Base-by-base conservation (phyloP, 73 alveolate genomes). In the Tetrahymena borealis region DNA sequence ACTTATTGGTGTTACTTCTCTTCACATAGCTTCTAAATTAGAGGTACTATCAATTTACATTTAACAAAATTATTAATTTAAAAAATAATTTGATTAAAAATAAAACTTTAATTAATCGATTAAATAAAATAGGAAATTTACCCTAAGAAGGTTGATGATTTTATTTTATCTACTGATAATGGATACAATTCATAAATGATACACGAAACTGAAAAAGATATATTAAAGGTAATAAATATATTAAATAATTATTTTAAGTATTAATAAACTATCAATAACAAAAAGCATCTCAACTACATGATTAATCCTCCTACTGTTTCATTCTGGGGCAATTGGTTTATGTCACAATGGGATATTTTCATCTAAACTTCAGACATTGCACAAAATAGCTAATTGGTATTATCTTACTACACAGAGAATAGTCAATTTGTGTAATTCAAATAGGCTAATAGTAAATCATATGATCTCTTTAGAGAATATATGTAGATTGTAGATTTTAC, bases 1-100 rank as follows among this genome's bases (percentile, higher is more conserved):
- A 94, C 92, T 98, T 78, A 91, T 98, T 5, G 99, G 99, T 3
- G 97, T 98, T 16, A 93, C 98, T 42, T 92, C 98, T n/a, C 92
- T 98, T 91, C 94, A 97, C 90, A 95, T 98, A 33, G 98, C 99
- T 38, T 94, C 99, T 33, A 98, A 98, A 96, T 91, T 95, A 93
- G 99, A 98, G 90, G 95, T 85, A 93, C 24, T 78, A 18, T 33
- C n/a, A 12, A 6, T 38, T 28, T 9, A 28, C 32, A 28, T n/a
- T n/a, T n/a, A n/a, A n/a, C n/a, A 8, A 7, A 32, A 33, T 18
- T 32, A 20, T 4, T 90, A 12, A 16, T 78, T 32, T 94, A 90
- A 92, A 91, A 7, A 7, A 18, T 41, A 11, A 11, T 4, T 40
- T 40, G 12, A 40, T 40, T 40, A 41, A 41, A 41, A 18, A 5